Percentiles rank a stretch among this genome's conserved stretches.
phyloP scores from a whole-genome alignment of 768 basidiomycete species.

The Sarcodon aspratus region DNA sequence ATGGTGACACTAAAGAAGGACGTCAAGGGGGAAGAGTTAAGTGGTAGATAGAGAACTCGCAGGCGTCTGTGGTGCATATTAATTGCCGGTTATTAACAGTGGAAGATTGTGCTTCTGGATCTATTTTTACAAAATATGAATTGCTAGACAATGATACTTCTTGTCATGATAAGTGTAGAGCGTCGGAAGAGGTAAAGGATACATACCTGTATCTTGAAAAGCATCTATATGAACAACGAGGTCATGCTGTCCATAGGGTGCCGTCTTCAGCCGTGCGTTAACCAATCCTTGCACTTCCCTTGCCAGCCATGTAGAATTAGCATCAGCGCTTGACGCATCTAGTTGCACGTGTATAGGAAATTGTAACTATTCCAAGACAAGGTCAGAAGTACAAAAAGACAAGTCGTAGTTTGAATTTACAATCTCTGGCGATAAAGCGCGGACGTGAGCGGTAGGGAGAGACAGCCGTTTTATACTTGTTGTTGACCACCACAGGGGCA shows the following conservation, averaged over 20 bases:
- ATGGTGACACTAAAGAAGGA: conserved; percentile 1
- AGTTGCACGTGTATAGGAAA: conserved; percentile 13
- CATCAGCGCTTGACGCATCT: conserved; percentile 1
- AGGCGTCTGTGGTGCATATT: no score
- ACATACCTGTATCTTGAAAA: no score
- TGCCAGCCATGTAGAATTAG: background rate
- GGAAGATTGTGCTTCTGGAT: no score
- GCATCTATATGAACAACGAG: no score
- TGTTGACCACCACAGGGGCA: conserved; percentile 91
- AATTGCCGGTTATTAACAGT: no score
- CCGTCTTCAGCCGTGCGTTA: background rate
- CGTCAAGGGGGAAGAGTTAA: conserved; percentile 1
- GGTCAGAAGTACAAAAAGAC: background rate
- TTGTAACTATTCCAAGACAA: conserved; percentile 15
- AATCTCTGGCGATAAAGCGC: conserved; percentile 31
- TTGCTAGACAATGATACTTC: no score
- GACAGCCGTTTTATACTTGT: conserved; percentile 82
- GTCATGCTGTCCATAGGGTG: no score
- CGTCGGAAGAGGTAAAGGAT: no score
- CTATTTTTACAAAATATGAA: no score
- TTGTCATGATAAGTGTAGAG: no score
- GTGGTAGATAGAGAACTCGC: background rate
- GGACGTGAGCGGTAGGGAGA: conserved; percentile 53
- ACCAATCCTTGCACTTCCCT: background rate
- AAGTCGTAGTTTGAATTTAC: conserved; percentile 7